Evolutionary conservation across 2,329 filamentous ascomycete species (phyloP).

Genomic region (Fonsecaea pugnacius): DNA sequence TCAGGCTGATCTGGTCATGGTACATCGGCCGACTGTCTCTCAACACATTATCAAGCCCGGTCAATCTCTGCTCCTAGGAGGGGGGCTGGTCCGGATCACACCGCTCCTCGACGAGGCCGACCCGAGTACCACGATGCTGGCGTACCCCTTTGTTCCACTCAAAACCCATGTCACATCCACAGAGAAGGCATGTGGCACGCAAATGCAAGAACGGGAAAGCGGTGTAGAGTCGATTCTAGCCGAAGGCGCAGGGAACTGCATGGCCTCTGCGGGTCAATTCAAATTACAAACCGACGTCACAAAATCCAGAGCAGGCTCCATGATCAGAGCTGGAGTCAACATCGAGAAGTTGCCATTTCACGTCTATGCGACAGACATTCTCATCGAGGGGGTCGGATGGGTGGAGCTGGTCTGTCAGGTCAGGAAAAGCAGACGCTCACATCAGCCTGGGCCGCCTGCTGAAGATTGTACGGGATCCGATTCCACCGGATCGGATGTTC

Average conservation of each 20-base stretch:
- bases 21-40: conserved; percentile 71
- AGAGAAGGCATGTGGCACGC: conserved; percentile 76
- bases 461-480: conserved; percentile 13
- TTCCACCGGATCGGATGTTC: conserved; percentile 11
- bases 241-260: conserved; percentile 53
- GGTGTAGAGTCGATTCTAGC: conserved; percentile 57
- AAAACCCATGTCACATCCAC: conserved; percentile 76
- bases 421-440: conserved; percentile 51
- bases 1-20: conserved; percentile 76
- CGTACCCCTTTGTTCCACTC: conserved; percentile 86
- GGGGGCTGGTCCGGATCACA: conserved; percentile 85
- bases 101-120: conserved; percentile 54
- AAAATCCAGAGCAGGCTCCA: conserved; percentile 72
- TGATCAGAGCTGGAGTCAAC: conserved; percentile 67
- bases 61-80: conserved; percentile 81
- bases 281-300: conserved; percentile 82
- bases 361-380: conserved; percentile 78
- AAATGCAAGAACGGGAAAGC: conserved; percentile 68
- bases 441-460: neutral
- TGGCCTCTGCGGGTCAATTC: conserved; percentile 74
- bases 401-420: conserved; percentile 85
- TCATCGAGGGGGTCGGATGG: conserved; percentile 93
- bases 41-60: conserved; percentile 74
- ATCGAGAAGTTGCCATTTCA: conserved; percentile 68
- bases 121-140: conserved; percentile 61